phyloP scores from a whole-genome alignment of 805 yeast genomes.

The Lipomyces spencermartinsiae region DNA sequence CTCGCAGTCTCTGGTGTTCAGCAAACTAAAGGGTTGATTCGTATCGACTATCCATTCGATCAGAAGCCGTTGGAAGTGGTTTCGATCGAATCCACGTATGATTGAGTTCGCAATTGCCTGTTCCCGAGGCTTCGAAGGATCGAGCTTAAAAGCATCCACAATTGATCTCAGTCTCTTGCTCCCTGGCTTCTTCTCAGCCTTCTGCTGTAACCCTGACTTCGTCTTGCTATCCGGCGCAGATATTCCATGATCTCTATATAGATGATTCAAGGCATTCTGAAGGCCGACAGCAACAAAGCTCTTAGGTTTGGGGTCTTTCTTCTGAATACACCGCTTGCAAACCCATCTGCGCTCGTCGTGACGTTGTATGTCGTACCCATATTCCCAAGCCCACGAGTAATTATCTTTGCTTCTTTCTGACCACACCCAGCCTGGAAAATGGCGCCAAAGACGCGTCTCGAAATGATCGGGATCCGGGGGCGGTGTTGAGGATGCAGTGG shows the following conservation, averaged over 20 bases:
- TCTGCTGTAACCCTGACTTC: conserved; percentile 1
- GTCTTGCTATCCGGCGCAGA: neutral
- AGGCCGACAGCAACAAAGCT: neutral
- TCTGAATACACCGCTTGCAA: neutral
- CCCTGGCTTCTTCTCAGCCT: neutral
- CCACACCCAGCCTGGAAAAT: neutral
- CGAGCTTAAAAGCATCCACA: neutral
- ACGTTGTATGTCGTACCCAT: neutral
- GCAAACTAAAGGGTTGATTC: too few species aligned
- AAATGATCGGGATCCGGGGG: neutral
- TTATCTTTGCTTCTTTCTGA: neutral
- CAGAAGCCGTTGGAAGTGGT: neutral
- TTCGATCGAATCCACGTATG: neutral
- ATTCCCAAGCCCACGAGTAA: neutral
- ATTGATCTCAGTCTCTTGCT: neutral
- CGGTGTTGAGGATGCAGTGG: neutral
- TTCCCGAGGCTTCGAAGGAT: neutral
- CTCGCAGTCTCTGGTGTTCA: too few species aligned
- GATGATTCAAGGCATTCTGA: conserved; percentile 1
- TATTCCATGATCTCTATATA: neutral
- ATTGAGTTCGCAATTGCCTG: neutral
- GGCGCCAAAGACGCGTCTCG: neutral
- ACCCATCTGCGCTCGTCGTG: conserved; percentile 1
- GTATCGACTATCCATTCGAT: too few species aligned
- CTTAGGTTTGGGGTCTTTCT: neutral